A percentile compares a stretch with the other conserved stretches of the same genome.
Evolutionary conservation across 441 rosid species (phyloP).

Genomic region (Populus trichocarpa): DNA sequence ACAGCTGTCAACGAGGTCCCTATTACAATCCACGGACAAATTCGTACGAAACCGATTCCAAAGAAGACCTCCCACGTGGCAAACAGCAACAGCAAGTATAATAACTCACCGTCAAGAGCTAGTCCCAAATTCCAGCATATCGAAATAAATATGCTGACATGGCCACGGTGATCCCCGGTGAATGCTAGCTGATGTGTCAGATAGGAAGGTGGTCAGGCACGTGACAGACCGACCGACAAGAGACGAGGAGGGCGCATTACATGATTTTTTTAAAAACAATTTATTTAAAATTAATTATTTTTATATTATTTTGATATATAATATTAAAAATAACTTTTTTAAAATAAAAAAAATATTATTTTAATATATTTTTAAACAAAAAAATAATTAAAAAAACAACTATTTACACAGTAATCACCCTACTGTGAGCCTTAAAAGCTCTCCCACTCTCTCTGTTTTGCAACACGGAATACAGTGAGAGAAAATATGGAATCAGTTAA

Average conservation of each 20-base stretch:
- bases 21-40: not conserved
- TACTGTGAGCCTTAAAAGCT: conserved; percentile 1
- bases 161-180: not conserved
- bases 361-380: too few relatives aligned
- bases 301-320: too few relatives aligned
- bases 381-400: too few relatives aligned
- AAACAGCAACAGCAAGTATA: not conserved
- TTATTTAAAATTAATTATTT: too few relatives aligned
- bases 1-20: conserved; percentile 16
- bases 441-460: not conserved
- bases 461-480: not conserved
- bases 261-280: too few relatives aligned
- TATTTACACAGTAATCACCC: too few relatives aligned
- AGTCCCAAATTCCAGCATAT: not conserved
- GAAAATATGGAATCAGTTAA: conserved; percentile 19
- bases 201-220: conserved; percentile 18
- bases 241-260: not conserved
- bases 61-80: conserved; percentile 10
- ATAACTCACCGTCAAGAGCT: conserved; percentile 9
- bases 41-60: not conserved
- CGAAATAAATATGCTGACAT: conserved; percentile 6
- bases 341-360: too few relatives aligned
- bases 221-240: conserved; percentile 27
- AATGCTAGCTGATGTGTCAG: conserved; percentile 15
- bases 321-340: too few relatives aligned